These are phyloP conservation scores for Citrus reticulata DNA, from an alignment of 345 rosid species.

Conservation along the genomic window DNA sequence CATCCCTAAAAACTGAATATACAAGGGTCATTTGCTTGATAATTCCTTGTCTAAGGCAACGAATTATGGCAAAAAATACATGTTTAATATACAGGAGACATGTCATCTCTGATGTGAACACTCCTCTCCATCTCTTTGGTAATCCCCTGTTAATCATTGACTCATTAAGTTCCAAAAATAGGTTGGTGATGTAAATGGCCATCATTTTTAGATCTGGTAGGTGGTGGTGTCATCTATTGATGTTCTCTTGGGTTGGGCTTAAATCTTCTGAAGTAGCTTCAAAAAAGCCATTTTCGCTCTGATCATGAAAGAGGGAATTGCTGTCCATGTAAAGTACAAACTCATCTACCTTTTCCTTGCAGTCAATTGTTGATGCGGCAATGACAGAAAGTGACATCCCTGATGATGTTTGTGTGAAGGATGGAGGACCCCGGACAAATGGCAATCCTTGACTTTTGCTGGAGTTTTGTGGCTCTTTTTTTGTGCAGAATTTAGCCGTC, in stretches of 20 bases:
- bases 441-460: conserved; percentile 20
- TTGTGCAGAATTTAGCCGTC: background rate
- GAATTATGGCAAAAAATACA: background rate
- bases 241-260: background rate
- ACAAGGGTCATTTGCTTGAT: background rate
- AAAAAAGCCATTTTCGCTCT: background rate
- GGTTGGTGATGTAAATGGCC: background rate
- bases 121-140: background rate
- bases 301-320: background rate
- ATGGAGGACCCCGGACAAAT: conserved; percentile 28
- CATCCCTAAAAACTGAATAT: background rate
- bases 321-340: background rate
- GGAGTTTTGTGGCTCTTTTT: background rate
- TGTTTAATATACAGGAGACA: background rate
- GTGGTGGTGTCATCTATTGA: background rate
- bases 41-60: background rate
- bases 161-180: background rate
- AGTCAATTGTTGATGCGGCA: conserved; percentile 53
- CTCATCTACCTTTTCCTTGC: conserved; percentile 13
- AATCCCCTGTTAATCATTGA: background rate
- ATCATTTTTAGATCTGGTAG: background rate
- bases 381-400: conserved; percentile 29
- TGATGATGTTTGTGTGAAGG: conserved; percentile 34
- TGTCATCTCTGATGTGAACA: background rate
- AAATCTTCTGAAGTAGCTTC: background rate